Percentiles rank a stretch among this genome's conserved stretches.
Conservation (phyloP, 2,329 filamentous ascomycete species). For the Albophoma yamanashiensis region DNA sequence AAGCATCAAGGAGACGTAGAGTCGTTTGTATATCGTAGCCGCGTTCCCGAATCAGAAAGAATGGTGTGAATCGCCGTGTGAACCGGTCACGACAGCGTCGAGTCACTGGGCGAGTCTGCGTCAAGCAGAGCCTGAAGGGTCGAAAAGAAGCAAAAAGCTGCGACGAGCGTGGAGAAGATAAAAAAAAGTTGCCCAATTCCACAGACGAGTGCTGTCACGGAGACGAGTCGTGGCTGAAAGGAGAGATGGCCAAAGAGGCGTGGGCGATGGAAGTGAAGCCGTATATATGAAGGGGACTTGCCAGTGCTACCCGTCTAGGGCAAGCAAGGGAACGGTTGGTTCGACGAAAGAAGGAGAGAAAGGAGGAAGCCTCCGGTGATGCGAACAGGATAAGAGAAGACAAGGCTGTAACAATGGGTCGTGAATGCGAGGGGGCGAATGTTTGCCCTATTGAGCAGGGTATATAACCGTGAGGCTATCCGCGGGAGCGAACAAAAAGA, state of each 20-base stretch:
- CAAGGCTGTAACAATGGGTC: neutral
- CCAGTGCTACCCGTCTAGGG: neutral
- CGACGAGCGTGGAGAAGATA: neutral
- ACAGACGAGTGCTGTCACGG: neutral
- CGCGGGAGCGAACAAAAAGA: neutral
- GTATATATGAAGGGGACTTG: neutral
- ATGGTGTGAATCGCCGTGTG: constrained; percentile 5
- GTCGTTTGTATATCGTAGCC: neutral
- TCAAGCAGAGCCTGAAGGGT: constrained; percentile 2
- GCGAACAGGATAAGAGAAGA: neutral
- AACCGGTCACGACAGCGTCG: constrained; percentile 8
- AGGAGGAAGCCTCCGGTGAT: neutral
- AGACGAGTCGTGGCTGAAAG: neutral
- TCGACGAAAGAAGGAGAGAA: neutral
- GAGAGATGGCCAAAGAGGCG: neutral
- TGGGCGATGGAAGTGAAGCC: neutral
- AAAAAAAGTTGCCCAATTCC: neutral
- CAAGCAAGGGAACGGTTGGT: neutral
- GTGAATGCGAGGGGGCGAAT: neutral
- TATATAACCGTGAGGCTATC: neutral
- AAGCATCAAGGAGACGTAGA: neutral
- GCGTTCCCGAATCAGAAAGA: neutral
- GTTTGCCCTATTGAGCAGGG: constrained; percentile 7
- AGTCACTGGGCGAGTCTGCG: neutral
- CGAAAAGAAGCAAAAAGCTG: neutral